Evolutionary conservation across 75 land plant species (phyloP).

Genomic region (Pinus tabuliformis): DNA sequence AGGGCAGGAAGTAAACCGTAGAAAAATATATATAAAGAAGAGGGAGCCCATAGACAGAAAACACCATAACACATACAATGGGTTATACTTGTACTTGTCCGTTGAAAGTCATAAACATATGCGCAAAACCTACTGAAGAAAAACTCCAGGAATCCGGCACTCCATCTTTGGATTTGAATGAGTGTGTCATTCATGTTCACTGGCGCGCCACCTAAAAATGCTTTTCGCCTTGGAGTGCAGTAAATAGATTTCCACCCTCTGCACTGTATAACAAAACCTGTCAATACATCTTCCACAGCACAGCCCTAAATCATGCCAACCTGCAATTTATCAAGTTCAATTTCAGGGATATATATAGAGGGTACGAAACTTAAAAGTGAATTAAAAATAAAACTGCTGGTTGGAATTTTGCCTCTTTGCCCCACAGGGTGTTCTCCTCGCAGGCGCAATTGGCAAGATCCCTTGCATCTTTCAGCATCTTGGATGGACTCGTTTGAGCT

Average conservation of each 20-base stretch:
- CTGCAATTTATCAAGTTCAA: conserved; percentile 14
- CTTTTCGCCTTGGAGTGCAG: conserved; percentile 28
- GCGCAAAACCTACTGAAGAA: conserved; percentile 23
- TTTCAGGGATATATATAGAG: not conserved
- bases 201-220: conserved; percentile 42
- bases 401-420: conserved; percentile 26
- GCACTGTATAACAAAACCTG: conserved; percentile 52
- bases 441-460: conserved; percentile 25
- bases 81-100: conserved; percentile 14
- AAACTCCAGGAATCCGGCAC: conserved; percentile 28
- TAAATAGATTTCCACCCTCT: conserved; percentile 43
- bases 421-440: conserved; percentile 47
- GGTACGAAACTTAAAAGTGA: no score
- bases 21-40: conserved; percentile 16
- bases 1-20: conserved; percentile 41
- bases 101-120: conserved; percentile 8
- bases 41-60: conserved; percentile 26
- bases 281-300: conserved; percentile 58
- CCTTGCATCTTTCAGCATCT: conserved; percentile 14
- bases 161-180: conserved; percentile 36
- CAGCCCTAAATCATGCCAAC: conserved; percentile 59
- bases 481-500: conserved; percentile 7
- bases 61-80: conserved; percentile 15
- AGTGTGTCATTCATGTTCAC: conserved; percentile 26
- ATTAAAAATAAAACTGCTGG: not conserved